phyloP scores from a whole-genome alignment of 2,329 filamentous ascomycete species.

The Trichoderma arundinaceum region DNA sequence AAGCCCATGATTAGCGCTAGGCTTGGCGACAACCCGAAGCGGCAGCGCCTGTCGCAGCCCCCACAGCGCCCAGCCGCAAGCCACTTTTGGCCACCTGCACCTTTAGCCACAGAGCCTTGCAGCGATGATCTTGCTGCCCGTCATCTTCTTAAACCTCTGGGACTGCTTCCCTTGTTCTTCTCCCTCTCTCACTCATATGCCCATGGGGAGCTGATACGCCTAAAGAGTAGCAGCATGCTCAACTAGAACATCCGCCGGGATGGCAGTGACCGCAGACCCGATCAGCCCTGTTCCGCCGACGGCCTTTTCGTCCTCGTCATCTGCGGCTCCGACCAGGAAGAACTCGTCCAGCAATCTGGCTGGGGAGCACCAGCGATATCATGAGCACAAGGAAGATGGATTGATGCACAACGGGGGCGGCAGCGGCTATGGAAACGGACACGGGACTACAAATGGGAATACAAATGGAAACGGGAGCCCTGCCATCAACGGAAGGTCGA shows the following conservation, averaged over 20 bases:
- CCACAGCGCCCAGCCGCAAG: constrained; percentile 5
- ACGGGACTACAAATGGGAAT: not conserved
- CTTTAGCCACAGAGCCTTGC: not conserved
- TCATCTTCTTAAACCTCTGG: not conserved
- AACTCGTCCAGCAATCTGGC: constrained; percentile 15
- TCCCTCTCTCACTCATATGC: not conserved
- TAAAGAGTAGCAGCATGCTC: constrained; percentile 7
- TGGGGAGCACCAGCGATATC: constrained; percentile 1
- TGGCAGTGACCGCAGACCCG: constrained; percentile 38
- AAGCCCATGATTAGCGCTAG: not conserved
- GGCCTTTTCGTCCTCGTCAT: constrained; percentile 30
- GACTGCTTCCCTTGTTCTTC: not conserved
- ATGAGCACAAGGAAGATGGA: constrained; percentile 14
- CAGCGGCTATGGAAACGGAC: constrained; percentile 9
- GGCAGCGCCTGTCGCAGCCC: constrained; percentile 9
- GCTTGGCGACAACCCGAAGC: not conserved
- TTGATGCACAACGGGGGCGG: not conserved
- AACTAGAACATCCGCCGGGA: constrained; percentile 29
- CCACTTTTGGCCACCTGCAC: constrained; percentile 27
- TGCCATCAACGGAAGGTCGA: constrained; percentile 6
- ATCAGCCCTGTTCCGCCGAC: constrained; percentile 34
- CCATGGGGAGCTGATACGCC: not conserved
- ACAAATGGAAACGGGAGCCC: not conserved
- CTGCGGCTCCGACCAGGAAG: not conserved
- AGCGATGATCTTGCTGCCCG: not conserved